Base-by-base conservation (phyloP, 495 filamentous ascomycete species). In the Rhypophila decipiens region DNA sequence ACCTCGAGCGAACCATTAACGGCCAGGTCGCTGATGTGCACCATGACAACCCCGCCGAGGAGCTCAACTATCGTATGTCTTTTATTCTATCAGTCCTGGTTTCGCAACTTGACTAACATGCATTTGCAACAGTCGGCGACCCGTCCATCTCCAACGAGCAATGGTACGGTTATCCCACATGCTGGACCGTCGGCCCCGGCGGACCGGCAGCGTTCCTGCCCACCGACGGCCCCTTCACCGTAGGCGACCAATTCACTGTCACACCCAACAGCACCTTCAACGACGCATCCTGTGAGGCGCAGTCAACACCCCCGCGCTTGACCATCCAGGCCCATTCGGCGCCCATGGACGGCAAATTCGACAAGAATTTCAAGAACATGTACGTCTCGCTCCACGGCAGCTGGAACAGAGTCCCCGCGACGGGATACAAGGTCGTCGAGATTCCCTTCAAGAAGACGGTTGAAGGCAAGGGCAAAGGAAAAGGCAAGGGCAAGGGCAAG, bases 11-110 rank as follows among this genome's bases (percentile, higher is more conserved):
- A n/a, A 62, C 54, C 0, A 49, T 54, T 13, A 61, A 58, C 35
- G 67, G 82, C 20, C 56, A 73, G 31, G 70, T 73, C 2, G 48
- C 66, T 17, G 79, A 85, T 48, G 75, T 85, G 31, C 81, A 84
- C 56, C 63, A 75, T 40, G 70, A 85, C 52, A 87, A 86, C 57
- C 84, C 84, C 0, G 83, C 77, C 7, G 84, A 86, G 59, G 81
- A 87, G 59, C 59, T 87, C 52, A 87, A 87, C 60, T 86, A 73
- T 62, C 77, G 78, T 50, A 74, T 77, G 24, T 73, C 63, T 5
- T 19, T n/a, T 36, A 58, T 75, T 10, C 53, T 64, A 18, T 53
- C 59, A 13, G 13, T 31, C 7, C 40, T 12, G 15, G 5, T 18
- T 23, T 19, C 29, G 22, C 13, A 12, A 44, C 52, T n/a, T 65